phyloP scores from a whole-genome alignment of 495 filamentous ascomycete genomes.

The Hypoxylon rickii region DNA sequence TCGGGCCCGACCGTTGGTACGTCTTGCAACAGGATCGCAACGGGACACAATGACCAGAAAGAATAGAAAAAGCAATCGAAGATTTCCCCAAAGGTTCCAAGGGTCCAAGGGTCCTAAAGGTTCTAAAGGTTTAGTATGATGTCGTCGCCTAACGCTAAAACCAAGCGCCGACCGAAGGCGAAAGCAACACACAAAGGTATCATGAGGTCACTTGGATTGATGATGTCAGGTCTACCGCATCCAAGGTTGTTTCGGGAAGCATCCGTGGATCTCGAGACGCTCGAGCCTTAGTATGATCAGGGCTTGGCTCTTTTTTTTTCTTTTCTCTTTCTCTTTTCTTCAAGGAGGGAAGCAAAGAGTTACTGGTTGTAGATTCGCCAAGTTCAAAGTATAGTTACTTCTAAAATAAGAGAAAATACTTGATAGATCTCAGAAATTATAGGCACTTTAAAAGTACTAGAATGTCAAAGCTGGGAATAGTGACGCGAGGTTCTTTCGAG shows the following conservation, averaged over 20 bases:
- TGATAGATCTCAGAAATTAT: neutral
- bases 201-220: conserved; percentile 37
- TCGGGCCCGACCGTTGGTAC: neutral
- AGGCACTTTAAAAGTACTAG: neutral
- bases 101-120: no score
- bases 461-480: neutral
- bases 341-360: no score
- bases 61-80: no score
- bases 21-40: no score
- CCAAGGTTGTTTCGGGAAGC: conserved; percentile 24
- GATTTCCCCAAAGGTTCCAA: no score
- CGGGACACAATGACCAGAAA: no score
- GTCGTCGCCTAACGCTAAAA: no score
- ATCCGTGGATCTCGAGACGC: conserved; percentile 19
- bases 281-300: conserved; percentile 14
- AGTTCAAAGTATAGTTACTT: conserved; percentile 15
- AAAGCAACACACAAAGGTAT: conserved; percentile 10
- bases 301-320: conserved; percentile 4
- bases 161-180: conserved; percentile 2
- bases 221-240: conserved; percentile 29
- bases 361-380: no score
- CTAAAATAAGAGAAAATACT: no score
- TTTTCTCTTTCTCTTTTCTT: neutral
- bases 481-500: conserved; percentile 9
- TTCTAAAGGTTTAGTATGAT: no score